Evolutionary conservation across 78 protist genomes (phyloP).

Genomic region (Bodo saltans): DNA sequence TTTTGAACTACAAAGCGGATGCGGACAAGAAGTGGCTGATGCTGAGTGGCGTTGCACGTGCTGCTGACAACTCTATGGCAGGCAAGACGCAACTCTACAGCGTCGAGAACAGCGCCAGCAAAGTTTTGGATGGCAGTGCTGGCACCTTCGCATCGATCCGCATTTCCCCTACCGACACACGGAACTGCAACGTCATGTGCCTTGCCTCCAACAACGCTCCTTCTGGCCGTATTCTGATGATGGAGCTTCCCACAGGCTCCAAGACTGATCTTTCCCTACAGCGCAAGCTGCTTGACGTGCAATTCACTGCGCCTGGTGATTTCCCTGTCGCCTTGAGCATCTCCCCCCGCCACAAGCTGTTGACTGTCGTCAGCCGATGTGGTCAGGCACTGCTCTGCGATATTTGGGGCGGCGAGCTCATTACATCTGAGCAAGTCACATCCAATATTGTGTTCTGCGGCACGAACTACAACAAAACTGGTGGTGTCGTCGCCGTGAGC

Average conservation of each 20-base stretch:
- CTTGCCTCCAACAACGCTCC: background rate
- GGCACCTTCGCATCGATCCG: conserved; percentile 71
- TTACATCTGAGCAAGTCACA: conserved; percentile 68
- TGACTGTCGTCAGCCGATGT: conserved; percentile 86
- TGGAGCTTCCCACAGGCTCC: conserved; percentile 23
- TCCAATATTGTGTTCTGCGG: conserved; percentile 82
- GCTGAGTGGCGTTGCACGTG: conserved; percentile 79
- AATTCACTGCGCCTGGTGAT: conserved; percentile 79
- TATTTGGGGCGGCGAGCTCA: conserved; percentile 75
- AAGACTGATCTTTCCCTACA: background rate
- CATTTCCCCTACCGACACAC: conserved; percentile 21
- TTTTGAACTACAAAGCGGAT: conserved; percentile 91
- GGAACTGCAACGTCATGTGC: background rate
- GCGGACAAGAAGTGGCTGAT: conserved; percentile 78
- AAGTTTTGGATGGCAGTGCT: conserved; percentile 92
- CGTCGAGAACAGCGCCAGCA: conserved; percentile 77
- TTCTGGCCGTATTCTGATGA: conserved; percentile 17
- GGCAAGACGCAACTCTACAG: conserved; percentile 92
- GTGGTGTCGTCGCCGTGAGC: conserved; percentile 89
- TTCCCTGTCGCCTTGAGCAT: conserved; percentile 96
- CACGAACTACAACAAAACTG: conserved; percentile 52
- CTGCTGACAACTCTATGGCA: conserved; percentile 52
- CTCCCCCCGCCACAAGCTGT: conserved; percentile 53
- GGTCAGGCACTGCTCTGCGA: conserved; percentile 89
- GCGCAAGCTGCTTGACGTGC: conserved; percentile 67